A percentile compares a stretch with the other conserved stretches of the same genome.
phyloP scores from a whole-genome alignment of 768 basidiomycete genomes.

The Chalciporus piperatus region DNA sequence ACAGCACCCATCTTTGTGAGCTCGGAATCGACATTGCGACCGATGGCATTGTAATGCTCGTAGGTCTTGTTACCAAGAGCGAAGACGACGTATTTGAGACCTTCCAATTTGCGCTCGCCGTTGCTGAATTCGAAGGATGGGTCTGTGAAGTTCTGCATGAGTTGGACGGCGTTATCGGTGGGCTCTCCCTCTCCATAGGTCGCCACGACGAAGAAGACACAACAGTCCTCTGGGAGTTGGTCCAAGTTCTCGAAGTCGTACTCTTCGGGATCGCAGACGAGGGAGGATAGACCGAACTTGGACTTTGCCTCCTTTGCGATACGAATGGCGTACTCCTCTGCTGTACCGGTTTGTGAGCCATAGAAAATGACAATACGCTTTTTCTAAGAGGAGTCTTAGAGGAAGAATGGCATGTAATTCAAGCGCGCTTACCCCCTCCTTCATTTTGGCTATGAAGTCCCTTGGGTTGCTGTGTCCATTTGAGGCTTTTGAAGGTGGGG shows the following conservation, averaged over 20 bases:
- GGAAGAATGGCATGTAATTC: background rate
- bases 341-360: slow-evolving; percentile 97
- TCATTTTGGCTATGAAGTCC: slow-evolving; percentile 94
- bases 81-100: slow-evolving; percentile 94
- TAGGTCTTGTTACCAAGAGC: slow-evolving; percentile 92
- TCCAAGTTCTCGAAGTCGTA: slow-evolving; percentile 98
- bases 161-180: slow-evolving; percentile 93
- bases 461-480: slow-evolving; percentile 86
- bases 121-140: slow-evolving; percentile 84
- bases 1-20: slow-evolving; percentile 77
- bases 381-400: slow-evolving; percentile 53
- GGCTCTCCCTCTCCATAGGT: slow-evolving; percentile 99
- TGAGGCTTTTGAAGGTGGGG: slow-evolving; percentile 40
- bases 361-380: slow-evolving; percentile 97
- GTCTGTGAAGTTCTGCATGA: slow-evolving; percentile 91
- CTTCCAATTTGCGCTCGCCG: slow-evolving; percentile 69
- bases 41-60: slow-evolving; percentile 94
- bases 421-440: slow-evolving; percentile 68
- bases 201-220: slow-evolving; percentile 93
- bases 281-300: slow-evolving; percentile 91
- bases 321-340: slow-evolving; percentile 97
- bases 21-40: slow-evolving; percentile 69
- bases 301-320: slow-evolving; percentile 97
- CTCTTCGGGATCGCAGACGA: slow-evolving; percentile 98
- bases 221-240: slow-evolving; percentile 80